phyloP scores from a whole-genome alignment of 306 rosid genomes.

The Vigna radiata region DNA sequence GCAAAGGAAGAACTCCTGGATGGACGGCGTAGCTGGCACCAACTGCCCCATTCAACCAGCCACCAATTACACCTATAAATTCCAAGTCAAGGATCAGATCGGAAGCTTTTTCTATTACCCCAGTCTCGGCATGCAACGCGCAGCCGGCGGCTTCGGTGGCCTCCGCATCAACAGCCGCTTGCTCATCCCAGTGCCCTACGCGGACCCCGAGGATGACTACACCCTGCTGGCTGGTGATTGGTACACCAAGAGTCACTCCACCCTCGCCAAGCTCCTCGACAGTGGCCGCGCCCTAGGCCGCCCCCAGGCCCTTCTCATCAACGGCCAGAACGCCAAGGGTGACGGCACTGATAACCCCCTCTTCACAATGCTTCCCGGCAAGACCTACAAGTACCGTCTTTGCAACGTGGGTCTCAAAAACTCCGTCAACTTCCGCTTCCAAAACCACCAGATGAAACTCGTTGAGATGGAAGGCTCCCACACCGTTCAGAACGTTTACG shows the following conservation, averaged over 20 bases:
- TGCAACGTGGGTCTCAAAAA: slow-evolving; percentile 81
- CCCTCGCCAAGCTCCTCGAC: slow-evolving; percentile 58
- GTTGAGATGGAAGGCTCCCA: slow-evolving; percentile 96
- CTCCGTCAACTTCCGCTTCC: slow-evolving; percentile 78
- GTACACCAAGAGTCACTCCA: slow-evolving; percentile 73
- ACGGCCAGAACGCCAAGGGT: slow-evolving; percentile 68
- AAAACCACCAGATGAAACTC: slow-evolving; percentile 66
- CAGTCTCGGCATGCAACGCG: slow-evolving; percentile 58
- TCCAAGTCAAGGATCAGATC: slow-evolving; percentile 90
- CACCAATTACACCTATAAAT: slow-evolving; percentile 68
- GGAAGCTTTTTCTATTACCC: slow-evolving; percentile 82
- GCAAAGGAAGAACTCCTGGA: slow-evolving; percentile 89
- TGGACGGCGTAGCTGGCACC: slow-evolving; percentile 74
- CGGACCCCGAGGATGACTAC: slow-evolving; percentile 85
- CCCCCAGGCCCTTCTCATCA: slow-evolving; percentile 71
- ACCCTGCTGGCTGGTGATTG: slow-evolving; percentile 82
- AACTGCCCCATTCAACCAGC: slow-evolving; percentile 81
- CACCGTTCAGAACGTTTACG: slow-evolving; percentile 67
- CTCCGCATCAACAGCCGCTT: slow-evolving; percentile 72
- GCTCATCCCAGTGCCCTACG: slow-evolving; percentile 82
- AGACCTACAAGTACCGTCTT: slow-evolving; percentile 75
- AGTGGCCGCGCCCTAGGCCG: slow-evolving; percentile 65
- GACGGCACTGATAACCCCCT: slow-evolving; percentile 70
- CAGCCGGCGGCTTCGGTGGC: slow-evolving; percentile 77
- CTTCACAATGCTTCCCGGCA: slow-evolving; percentile 75